phyloP scores from a whole-genome alignment of 495 filamentous ascomycete species.

The Podospora sp. region DNA sequence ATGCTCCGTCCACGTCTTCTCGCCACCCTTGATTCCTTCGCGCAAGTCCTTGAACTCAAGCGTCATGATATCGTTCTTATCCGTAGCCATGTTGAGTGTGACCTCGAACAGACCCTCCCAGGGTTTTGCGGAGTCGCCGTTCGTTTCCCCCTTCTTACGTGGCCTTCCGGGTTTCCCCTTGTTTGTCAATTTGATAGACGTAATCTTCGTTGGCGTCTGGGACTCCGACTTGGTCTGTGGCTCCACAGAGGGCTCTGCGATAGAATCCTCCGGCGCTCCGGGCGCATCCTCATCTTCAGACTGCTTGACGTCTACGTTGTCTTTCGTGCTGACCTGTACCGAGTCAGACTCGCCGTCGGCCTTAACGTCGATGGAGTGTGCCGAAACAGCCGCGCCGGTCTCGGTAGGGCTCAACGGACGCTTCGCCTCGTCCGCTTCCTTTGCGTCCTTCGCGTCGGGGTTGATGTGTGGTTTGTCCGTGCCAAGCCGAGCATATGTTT shows the following conservation, averaged over 20 bases:
- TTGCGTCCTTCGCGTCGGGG: slow-evolving; percentile 41
- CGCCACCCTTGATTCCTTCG: slow-evolving; percentile 43
- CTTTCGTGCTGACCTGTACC: slow-evolving; percentile 34
- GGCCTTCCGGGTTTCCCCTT: slow-evolving; percentile 28
- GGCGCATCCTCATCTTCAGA: slow-evolving; percentile 34
- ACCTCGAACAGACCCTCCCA: slow-evolving; percentile 50
- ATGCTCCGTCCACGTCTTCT: slow-evolving; percentile 51
- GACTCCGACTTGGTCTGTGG: slow-evolving; percentile 21
- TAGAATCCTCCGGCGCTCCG: slow-evolving; percentile 29
- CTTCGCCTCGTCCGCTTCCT: slow-evolving; percentile 38
- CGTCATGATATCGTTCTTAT: slow-evolving; percentile 32
- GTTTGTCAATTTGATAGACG: slow-evolving; percentile 19
- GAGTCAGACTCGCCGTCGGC: slow-evolving; percentile 36
- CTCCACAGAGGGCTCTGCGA: slow-evolving; percentile 18
- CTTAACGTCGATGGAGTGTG: slow-evolving; percentile 54
- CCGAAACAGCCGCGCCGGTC: slow-evolving; percentile 41
- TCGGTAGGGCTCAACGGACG: slow-evolving; percentile 49
- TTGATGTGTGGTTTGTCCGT: slow-evolving; percentile 47
- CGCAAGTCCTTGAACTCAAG: slow-evolving; percentile 50
- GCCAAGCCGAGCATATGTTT: slow-evolving; percentile 50
- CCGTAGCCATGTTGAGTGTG: slow-evolving; percentile 33
- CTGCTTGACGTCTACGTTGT: slow-evolving; percentile 35
- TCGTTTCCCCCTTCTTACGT: slow-evolving; percentile 31
- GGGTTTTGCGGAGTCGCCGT: slow-evolving; percentile 38
- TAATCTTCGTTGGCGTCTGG: slow-evolving; percentile 6